Conservation (phyloP, 1,284 basidiomycete genomes). For the Lentinula novae-zelandiae region DNA sequence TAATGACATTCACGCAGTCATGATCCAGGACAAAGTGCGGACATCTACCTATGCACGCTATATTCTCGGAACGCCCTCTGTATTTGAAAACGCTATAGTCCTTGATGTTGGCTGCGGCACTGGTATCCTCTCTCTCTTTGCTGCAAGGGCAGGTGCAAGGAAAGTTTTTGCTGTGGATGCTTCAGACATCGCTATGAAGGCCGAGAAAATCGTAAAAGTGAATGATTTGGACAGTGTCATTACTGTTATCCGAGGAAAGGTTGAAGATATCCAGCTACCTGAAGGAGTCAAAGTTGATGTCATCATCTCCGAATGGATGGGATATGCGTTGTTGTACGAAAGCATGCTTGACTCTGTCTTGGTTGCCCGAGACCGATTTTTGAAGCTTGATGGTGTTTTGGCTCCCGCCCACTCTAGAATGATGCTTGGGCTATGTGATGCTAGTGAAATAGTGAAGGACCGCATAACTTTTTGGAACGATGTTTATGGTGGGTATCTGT, state of each 20-base stretch:
- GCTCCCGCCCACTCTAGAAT: slow-evolving; percentile 90
- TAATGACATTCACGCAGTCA: slow-evolving; percentile 81
- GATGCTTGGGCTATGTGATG: slow-evolving; percentile 80
- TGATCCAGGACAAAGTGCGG: slow-evolving; percentile 87
- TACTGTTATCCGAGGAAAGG: slow-evolving; percentile 45
- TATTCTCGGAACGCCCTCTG: slow-evolving; percentile 79
- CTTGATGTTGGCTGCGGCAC: slow-evolving; percentile 96
- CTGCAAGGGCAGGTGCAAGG: slow-evolving; percentile 88
- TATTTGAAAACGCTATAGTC: slow-evolving; percentile 86
- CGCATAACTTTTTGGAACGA: slow-evolving; percentile 88
- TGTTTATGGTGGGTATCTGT: slow-evolving; percentile 65
- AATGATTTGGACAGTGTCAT: slow-evolving; percentile 80
- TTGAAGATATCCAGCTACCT: slow-evolving; percentile 52
- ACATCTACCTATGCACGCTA: slow-evolving; percentile 93
- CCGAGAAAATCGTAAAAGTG: slow-evolving; percentile 74
- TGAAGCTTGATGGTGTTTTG: slow-evolving; percentile 75
- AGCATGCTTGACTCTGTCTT: slow-evolving; percentile 97
- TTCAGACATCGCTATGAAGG: slow-evolving; percentile 81
- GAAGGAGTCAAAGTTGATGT: slow-evolving; percentile 82
- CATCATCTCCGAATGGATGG: slow-evolving; percentile 99
- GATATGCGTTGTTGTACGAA: slow-evolving; percentile 90
- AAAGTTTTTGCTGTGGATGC: slow-evolving; percentile 95
- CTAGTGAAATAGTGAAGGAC: slow-evolving; percentile 72
- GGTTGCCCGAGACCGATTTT: slow-evolving; percentile 81
- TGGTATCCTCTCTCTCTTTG: slow-evolving; percentile 91